Percentiles rank a stretch among this genome's conserved stretches.
phyloP scores from a whole-genome alignment of 768 basidiomycete genomes.

The Suillus alpinus region DNA sequence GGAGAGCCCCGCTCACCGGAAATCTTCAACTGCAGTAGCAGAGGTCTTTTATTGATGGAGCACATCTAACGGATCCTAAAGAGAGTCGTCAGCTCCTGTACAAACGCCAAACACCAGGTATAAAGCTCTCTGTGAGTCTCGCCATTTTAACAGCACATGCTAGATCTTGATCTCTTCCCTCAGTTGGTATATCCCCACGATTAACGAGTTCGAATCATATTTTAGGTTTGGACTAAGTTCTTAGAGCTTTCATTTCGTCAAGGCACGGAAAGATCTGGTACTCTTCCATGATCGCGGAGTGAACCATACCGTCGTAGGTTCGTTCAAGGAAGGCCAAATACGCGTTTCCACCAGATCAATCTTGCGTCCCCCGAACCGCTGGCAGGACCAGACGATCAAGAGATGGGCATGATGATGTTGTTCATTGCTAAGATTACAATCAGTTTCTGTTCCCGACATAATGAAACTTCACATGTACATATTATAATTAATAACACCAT shows the following conservation, averaged over 20 bases:
- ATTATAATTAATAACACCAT: not conserved
- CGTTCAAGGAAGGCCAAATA: constrained; percentile 46
- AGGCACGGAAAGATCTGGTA: constrained; percentile 65
- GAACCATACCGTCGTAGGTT: constrained; percentile 70
- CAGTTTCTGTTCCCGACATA: not conserved
- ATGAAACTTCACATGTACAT: not conserved
- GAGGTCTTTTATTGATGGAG: constrained; percentile 51
- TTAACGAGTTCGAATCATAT: constrained; percentile 33
- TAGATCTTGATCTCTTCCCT: constrained; percentile 2
- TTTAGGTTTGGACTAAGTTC: not conserved
- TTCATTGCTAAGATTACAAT: not conserved
- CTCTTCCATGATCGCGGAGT: constrained; percentile 87
- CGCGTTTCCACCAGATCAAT: constrained; percentile 59
- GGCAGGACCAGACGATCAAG: constrained; percentile 43
- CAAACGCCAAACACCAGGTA: constrained; percentile 55
- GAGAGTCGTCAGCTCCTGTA: constrained; percentile 51
- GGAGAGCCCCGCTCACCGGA: constrained; percentile 62
- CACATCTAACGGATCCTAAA: constrained; percentile 43
- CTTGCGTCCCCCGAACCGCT: constrained; percentile 51
- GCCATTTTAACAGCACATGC: not conserved
- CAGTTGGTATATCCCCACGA: constrained; percentile 57
- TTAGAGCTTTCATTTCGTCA: constrained; percentile 9
- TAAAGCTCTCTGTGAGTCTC: constrained; percentile 43
- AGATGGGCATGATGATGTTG: constrained; percentile 34
- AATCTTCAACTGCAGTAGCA: constrained; percentile 48